phyloP scores from a whole-genome alignment of 2,329 filamentous ascomycete species.

The Mariannaea sp. region DNA sequence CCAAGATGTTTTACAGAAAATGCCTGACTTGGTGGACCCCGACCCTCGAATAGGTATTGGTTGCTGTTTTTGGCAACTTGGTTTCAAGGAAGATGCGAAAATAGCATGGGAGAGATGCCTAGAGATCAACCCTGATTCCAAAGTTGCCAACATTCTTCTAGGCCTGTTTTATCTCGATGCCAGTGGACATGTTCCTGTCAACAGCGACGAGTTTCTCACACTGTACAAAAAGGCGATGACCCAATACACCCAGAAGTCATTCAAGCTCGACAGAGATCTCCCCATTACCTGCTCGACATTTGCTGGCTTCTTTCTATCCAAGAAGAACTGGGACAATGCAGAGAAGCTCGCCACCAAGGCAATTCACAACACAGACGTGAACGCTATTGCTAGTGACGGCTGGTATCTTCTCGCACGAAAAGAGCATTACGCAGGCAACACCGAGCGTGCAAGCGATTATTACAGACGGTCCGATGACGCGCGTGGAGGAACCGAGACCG shows the following conservation, averaged over 20 bases:
- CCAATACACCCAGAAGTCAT: slow-evolving; percentile 89
- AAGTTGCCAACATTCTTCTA: slow-evolving; percentile 86
- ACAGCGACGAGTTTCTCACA: slow-evolving; percentile 80
- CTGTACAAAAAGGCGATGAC: slow-evolving; percentile 95
- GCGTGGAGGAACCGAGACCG: slow-evolving; percentile 85
- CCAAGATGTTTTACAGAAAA: slow-evolving; percentile 83
- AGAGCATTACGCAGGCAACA: slow-evolving; percentile 81
- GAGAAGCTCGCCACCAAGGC: slow-evolving; percentile 89
- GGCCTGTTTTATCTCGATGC: slow-evolving; percentile 88
- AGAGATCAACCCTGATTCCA: slow-evolving; percentile 81
- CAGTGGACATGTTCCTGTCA: slow-evolving; percentile 80
- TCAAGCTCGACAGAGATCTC: slow-evolving; percentile 89
- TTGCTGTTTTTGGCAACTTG: slow-evolving; percentile 95
- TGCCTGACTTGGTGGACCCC: slow-evolving; percentile 86
- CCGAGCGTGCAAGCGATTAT: slow-evolving; percentile 77
- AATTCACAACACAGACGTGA: slow-evolving; percentile 94
- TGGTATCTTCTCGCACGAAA: slow-evolving; percentile 95
- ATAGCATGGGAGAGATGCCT: slow-evolving; percentile 86
- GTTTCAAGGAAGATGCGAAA: slow-evolving; percentile 91
- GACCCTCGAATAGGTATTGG: slow-evolving; percentile 96
- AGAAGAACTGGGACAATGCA: slow-evolving; percentile 79
- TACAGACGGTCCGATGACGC: slow-evolving; percentile 92
- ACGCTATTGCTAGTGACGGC: slow-evolving; percentile 94
- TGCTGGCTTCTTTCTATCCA: slow-evolving; percentile 84
- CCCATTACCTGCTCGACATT: slow-evolving; percentile 91